Base-by-base conservation (phyloP, 495 filamentous ascomycete genomes). In the Niebla homalea region DNA sequence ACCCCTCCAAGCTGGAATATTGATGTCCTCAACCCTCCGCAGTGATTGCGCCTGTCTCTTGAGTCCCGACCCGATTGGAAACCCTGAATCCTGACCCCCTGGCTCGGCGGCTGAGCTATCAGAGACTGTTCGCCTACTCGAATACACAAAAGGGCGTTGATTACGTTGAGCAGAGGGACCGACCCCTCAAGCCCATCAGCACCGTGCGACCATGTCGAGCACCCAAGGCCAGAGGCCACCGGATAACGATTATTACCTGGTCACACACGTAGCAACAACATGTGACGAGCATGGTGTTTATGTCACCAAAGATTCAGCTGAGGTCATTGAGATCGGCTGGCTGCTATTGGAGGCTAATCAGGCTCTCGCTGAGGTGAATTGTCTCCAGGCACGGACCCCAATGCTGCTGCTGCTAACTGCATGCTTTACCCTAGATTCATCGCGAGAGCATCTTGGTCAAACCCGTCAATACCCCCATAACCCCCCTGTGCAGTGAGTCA, bases 241-340 rank as follows among this genome's bases (percentile, higher is more conserved):
- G n/a, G 87, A 84, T 70, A 79, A 89, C 70, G 92, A 97, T 71
- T 84, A 89, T 61, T 97, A 94, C 66, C 83, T 94, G 55, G 86
- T 98, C 60, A 92, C 96, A 64, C 92, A 97, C 69, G 90, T 97
- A 58, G 92, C 93, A 52, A 98, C 93, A 26, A 98, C 92, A 56
- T 97, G 92, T 69, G 92, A 97, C 67, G 92, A 98, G 62, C 92
- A 98, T 70, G 92, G 92, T 51, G 93, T 98, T 50, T 98, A 97
- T 69, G 92, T 98, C 46, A 97, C 93, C 32, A 96, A 95, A 71
- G 92, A 98, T 64, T 96, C 90, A 36, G 93, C 92, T 50, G 92
- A 98, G 70, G 93, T 98, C 47, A 97, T 98, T 65, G 92, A 98
- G 75, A 74, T 98, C 59, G 92, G 92, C 42, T 98, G 92, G 93